Base-by-base conservation (phyloP, 2,329 filamentous ascomycete genomes). In the Talaromyces amestolkiae region DNA sequence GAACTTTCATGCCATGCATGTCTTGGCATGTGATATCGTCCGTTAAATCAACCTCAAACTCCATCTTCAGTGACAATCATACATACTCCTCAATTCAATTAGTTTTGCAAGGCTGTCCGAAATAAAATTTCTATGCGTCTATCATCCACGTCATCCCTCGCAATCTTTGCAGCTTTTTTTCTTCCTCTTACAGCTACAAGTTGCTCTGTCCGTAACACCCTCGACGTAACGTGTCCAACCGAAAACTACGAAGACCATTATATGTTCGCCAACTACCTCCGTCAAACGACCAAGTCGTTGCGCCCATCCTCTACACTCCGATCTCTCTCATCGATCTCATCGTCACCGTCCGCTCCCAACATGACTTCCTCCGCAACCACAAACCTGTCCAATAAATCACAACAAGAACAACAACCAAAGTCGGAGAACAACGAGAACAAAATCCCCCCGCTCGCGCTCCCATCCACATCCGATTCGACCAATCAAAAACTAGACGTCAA, bases 401-500 rank as follows among this genome's bases (percentile, higher is more conserved):
- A 49, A 47, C 3, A 54, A 22, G 24, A 58, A 31, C 41, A 31
- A 51, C 13, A 9, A 51, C 15, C 15, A 13, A 22, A 4, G 27
- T 1, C 31, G 3, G 27, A 45, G 1, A 61, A 35, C 35, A 49
- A 8, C 58, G 54, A 43, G 33, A 54, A 10, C 5, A 53, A 56
- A 33, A 3, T 27, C 22, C 51, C 45, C 39, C 37, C 13, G 17
- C 64, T 66, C 53, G 65, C 65, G 15, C 62, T 68, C 13, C 67
- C 67, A 13, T 13, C 62, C 17, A 39, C 45, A 8, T 45, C 61
- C 1, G 15, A 62, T 9, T 45, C 56, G 3, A 33, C 56, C 31
- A 3, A 59, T 3, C 43, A 58, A 45, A 65, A 94, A 83, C 91
- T 95, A 73, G 94, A 98, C 74, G 78, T 85, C 33, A 73, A 73